phyloP scores from a whole-genome alignment of 2,329 filamentous ascomycete species.

The Achaetomium macrosporum region DNA sequence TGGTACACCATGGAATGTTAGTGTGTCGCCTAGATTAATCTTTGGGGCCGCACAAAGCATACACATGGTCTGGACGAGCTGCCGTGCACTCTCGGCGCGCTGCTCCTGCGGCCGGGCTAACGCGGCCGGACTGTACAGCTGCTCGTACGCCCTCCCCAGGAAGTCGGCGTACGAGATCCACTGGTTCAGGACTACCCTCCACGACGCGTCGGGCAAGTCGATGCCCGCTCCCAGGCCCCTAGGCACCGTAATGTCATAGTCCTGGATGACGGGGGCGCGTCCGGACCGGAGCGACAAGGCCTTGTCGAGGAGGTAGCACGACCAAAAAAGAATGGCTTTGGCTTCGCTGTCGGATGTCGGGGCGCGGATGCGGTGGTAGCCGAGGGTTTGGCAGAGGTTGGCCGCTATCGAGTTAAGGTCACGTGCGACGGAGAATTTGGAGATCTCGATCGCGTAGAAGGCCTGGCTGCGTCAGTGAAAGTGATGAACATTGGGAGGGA shows the following conservation, averaged over 20 bases:
- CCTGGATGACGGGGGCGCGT: slow-evolving; percentile 51
- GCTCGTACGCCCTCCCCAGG: slow-evolving; percentile 53
- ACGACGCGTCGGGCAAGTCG: slow-evolving; percentile 31
- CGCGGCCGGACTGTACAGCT: slow-evolving; percentile 48
- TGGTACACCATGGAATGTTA: not conserved
- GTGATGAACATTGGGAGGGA: not conserved
- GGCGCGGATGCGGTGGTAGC: slow-evolving; percentile 47
- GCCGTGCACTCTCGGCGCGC: slow-evolving; percentile 36
- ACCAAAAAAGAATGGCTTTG: slow-evolving; percentile 43
- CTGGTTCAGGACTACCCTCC: slow-evolving; percentile 42
- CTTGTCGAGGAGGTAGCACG: slow-evolving; percentile 52
- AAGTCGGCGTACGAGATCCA: slow-evolving; percentile 54
- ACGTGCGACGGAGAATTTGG: slow-evolving; percentile 59
- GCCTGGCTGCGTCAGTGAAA: slow-evolving; percentile 35
- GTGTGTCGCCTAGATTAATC: too few species aligned
- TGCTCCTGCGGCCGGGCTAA: slow-evolving; percentile 36
- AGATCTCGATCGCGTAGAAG: slow-evolving; percentile 56
- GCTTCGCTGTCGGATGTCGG: slow-evolving; percentile 23
- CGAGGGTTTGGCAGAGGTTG: slow-evolving; percentile 56
- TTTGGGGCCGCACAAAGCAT: slow-evolving; percentile 22
- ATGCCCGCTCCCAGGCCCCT: slow-evolving; percentile 28
- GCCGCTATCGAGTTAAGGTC: slow-evolving; percentile 54
- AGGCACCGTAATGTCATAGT: slow-evolving; percentile 48
- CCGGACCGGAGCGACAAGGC: slow-evolving; percentile 54
- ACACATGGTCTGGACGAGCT: slow-evolving; percentile 29